Base-by-base conservation (phyloP, 257 asterid species). In the Solanum microdontum region DNA sequence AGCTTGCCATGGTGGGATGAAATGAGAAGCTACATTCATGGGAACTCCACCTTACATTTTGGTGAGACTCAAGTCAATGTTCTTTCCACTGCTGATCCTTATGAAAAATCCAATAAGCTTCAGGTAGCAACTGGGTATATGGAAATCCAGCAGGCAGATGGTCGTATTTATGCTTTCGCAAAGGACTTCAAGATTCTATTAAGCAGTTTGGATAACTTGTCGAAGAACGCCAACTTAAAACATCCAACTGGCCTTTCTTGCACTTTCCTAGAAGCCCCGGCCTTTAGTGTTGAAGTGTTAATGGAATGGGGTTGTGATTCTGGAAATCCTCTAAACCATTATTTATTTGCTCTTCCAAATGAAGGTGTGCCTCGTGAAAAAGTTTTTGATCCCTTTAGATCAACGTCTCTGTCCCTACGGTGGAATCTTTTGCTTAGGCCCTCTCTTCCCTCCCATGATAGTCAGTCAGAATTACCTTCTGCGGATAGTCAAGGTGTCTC, bases 271-370 rank as follows among this genome's bases (percentile, higher is more conserved):
- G 98, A 93, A 88, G 96, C 93, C 83, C 99, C 99, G 1, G 72
- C 66, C 86, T 95, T 97, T 88, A 92, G 92, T 7, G 88, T 97
- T 87, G 99, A 97, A 92, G 98, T 95, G 85, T 92, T 92, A 84
- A 96, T 97, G 98, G 99, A 94, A 74, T 97, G 99, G 99, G 98
- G 96, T 88, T 97, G 99, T 93, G 98, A 94, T 86, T 97, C 99
- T 88, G 98, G 99, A 88, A 94, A 89, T 92, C 98, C 99, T 26
- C 91, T 95, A 86, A 97, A 97, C 88, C 99, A 97, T 93, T 97
- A 97, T 93, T 90, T 97, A 83, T 97, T 95, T 92, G 96, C 99
- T 72, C 96, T 96, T 92, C 99, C 99, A 24, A 88, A 85, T 86
- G 99, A 97, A 90, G 98, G 98, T 55, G 89, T 82, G 77, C 94